Conservation (phyloP, 2,329 filamentous ascomycete species). For the Stagonosporopsis chrysanthemi region DNA sequence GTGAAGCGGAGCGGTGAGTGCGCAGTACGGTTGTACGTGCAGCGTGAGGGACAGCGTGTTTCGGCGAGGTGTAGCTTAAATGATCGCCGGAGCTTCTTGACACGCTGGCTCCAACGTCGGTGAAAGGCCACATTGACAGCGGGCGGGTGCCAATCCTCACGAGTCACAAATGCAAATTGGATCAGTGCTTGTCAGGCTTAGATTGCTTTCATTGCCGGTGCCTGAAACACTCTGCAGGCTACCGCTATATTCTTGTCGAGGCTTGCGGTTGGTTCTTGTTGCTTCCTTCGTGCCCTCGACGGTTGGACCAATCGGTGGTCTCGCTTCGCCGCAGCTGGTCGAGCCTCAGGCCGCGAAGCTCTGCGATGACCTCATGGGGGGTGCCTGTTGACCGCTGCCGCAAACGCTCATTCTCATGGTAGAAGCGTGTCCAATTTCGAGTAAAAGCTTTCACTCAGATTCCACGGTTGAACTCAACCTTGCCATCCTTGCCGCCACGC, state of each 20-base stretch:
- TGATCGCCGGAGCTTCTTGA: constrained; percentile 33
- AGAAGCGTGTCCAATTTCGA: background rate
- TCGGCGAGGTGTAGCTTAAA: constrained; percentile 32
- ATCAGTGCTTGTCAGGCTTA: constrained; percentile 20
- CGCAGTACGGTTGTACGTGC: constrained; percentile 28
- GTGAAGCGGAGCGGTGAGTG: constrained; percentile 12
- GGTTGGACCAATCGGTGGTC: constrained; percentile 32
- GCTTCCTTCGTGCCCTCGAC: constrained; percentile 8
- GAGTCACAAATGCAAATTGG: constrained; percentile 22
- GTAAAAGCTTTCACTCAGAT: constrained; percentile 64
- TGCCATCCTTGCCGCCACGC: constrained; percentile 76
- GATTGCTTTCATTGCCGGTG: constrained; percentile 20
- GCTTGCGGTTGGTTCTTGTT: constrained; percentile 9
- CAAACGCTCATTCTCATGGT: background rate
- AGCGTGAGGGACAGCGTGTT: constrained; percentile 27
- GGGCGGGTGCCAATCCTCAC: constrained; percentile 25
- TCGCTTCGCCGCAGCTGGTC: constrained; percentile 20
- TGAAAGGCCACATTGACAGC: constrained; percentile 45
- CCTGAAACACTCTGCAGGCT: constrained; percentile 16
- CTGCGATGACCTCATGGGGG: background rate
- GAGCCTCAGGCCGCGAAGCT: background rate
- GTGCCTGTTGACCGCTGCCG: background rate
- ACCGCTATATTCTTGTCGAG: background rate
- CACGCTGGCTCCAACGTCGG: constrained; percentile 39
- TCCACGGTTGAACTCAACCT: constrained; percentile 96